phyloP scores from a whole-genome alignment of 2,329 filamentous ascomycete genomes.

The Dendrostoma leiphaemia region DNA sequence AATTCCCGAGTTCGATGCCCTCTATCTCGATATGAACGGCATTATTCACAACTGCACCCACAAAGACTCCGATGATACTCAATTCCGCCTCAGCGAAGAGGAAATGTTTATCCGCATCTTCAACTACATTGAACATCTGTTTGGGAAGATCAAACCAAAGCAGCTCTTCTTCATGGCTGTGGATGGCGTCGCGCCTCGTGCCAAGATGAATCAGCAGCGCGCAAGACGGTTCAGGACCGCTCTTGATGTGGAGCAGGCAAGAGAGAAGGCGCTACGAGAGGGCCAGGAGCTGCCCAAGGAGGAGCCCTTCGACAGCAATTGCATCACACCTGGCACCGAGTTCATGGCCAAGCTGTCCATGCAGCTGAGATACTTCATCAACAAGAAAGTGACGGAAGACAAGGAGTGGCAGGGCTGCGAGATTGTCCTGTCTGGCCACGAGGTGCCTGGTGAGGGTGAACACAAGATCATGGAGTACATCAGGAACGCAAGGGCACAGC shows the following conservation, averaged over 20 bases:
- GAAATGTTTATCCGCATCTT: slow-evolving; percentile 99
- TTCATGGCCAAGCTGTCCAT: slow-evolving; percentile 97
- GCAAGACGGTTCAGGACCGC: slow-evolving; percentile 93
- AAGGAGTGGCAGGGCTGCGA: slow-evolving; percentile 97
- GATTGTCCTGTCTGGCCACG: slow-evolving; percentile 93
- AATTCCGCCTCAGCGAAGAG: slow-evolving; percentile 91
- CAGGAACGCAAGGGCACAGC: slow-evolving; percentile 92
- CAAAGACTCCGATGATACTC: slow-evolving; percentile 88
- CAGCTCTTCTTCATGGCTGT: slow-evolving; percentile 99
- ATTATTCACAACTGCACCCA: slow-evolving; percentile 99
- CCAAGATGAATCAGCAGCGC: slow-evolving; percentile 99
- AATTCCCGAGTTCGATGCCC: slow-evolving; percentile 97
- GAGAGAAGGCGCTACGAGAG: slow-evolving; percentile 87
- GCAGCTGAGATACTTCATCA: slow-evolving; percentile 97
- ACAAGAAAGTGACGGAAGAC: slow-evolving; percentile 97
- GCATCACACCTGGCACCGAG: slow-evolving; percentile 93
- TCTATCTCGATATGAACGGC: slow-evolving; percentile 98
- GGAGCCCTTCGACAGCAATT: slow-evolving; percentile 97
- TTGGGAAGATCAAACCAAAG: slow-evolving; percentile 97
- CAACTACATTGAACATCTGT: slow-evolving; percentile 99
- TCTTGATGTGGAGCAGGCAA: slow-evolving; percentile 82
- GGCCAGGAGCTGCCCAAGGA: slow-evolving; percentile 93
- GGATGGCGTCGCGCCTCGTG: slow-evolving; percentile 92
- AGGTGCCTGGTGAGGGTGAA: slow-evolving; percentile 96
- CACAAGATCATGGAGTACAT: slow-evolving; percentile 99